Percentiles rank a stretch among this genome's conserved stretches.
phyloP scores from a whole-genome alignment of 208 protist species.

The Leishmania arabica region DNA sequence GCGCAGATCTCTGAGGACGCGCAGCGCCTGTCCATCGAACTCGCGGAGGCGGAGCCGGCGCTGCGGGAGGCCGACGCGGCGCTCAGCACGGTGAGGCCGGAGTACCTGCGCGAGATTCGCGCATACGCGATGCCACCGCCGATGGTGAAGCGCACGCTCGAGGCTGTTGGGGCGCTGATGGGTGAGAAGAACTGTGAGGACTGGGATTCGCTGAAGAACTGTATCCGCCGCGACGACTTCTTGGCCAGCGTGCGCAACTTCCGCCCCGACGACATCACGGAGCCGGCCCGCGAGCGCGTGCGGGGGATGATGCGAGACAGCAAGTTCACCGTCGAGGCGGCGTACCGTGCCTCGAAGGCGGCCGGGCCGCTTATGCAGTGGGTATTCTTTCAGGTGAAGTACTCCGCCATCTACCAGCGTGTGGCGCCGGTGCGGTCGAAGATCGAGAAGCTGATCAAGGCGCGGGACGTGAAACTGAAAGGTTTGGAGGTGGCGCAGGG shows the following conservation, averaged over 20 bases:
- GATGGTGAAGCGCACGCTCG: conserved; percentile 95
- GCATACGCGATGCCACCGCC: conserved; percentile 95
- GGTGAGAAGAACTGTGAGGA: conserved; percentile 79
- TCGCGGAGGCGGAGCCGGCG: conserved; percentile 91
- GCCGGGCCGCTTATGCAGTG: conserved; percentile 98
- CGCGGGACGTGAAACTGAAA: conserved; percentile 56
- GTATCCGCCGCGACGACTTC: conserved; percentile 95
- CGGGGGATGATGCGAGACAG: conserved; percentile 89
- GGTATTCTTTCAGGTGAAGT: conserved; percentile 96
- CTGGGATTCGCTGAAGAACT: conserved; percentile 95
- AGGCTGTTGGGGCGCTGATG: conserved; percentile 90
- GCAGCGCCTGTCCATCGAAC: conserved; percentile 71
- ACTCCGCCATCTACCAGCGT: conserved; percentile 90
- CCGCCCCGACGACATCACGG: conserved; percentile 87
- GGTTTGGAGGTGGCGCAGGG: conserved; percentile 62
- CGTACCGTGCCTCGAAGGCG: conserved; percentile 95
- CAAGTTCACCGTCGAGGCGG: conserved; percentile 94
- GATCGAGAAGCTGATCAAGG: conserved; percentile 88
- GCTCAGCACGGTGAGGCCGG: conserved; percentile 96
- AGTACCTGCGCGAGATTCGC: conserved; percentile 98
- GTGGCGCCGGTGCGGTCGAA: conserved; percentile 95
- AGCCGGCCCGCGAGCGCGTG: conserved; percentile 57
- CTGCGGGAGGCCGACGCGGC: conserved; percentile 96
- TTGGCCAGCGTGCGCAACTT: conserved; percentile 95
- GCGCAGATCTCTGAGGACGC: conserved; percentile 74